Percentiles rank a stretch among this genome's conserved stretches.
Evolutionary conservation across 768 basidiomycete species (phyloP).

Genomic region (Tulasnella sp.): DNA sequence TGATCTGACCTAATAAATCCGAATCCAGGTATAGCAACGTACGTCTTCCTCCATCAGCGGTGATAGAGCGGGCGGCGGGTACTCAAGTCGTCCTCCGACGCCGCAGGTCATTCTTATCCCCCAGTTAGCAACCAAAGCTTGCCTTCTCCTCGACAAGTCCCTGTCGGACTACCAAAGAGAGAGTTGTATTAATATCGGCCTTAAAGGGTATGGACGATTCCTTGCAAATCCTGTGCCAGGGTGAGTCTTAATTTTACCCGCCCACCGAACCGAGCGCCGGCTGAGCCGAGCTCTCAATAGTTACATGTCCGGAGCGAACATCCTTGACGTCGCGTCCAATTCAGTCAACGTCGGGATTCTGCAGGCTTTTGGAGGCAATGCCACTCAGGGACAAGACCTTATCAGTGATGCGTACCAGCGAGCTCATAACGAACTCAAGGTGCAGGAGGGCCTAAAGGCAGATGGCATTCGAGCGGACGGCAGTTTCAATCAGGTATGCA

Average conservation of each 20-base stretch:
- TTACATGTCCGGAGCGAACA: slow-evolving; percentile 31
- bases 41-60: slow-evolving; percentile 45
- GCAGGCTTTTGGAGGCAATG: slow-evolving; percentile 17
- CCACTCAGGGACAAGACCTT: slow-evolving; percentile 33
- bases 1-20: background rate
- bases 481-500: slow-evolving; percentile 29
- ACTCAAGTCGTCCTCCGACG: background rate
- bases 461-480: slow-evolving; percentile 54
- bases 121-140: slow-evolving; percentile 9
- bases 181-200: slow-evolving; percentile 11
- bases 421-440: slow-evolving; percentile 47
- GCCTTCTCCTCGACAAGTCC: slow-evolving; percentile 16
- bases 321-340: slow-evolving; percentile 17
- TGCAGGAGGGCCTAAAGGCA: slow-evolving; percentile 42
- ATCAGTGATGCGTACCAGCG: slow-evolving; percentile 44
- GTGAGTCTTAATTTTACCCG: background rate
- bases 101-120: slow-evolving; percentile 18
- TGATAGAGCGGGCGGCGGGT: slow-evolving; percentile 30
- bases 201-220: background rate
- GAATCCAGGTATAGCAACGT: slow-evolving; percentile 6
- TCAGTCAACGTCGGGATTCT: slow-evolving; percentile 13
- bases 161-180: background rate
- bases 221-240: slow-evolving; percentile 25
- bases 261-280: background rate
- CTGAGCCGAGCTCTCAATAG: slow-evolving; percentile 8